Conservation (phyloP, 176 grass and related monocot genomes). For the Lolium multiflorum region DNA sequence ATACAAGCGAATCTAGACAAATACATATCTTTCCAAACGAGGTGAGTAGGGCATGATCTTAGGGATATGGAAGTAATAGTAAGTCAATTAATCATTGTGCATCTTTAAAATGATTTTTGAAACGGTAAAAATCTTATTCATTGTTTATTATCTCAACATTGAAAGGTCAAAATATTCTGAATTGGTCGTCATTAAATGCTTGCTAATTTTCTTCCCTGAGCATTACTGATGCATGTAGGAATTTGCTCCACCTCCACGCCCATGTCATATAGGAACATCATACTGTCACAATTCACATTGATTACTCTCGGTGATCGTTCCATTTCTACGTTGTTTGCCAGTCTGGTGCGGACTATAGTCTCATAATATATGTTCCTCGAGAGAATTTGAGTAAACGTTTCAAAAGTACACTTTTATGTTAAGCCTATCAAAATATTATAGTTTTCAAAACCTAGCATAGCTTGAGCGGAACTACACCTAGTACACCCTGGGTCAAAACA, state of each 20-base stretch:
- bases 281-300: neutral
- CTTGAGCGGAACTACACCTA: too few relatives aligned
- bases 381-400: too few relatives aligned
- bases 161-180: neutral
- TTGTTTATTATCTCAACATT: too few relatives aligned
- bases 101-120: neutral
- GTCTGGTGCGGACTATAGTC: neutral
- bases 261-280: neutral
- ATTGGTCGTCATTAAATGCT: neutral
- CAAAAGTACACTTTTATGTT: too few relatives aligned
- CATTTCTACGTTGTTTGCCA: neutral
- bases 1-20: too few relatives aligned
- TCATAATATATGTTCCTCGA: neutral
- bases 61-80: neutral
- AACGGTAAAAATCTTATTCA: neutral
- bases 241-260: neutral
- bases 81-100: neutral
- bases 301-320: neutral
- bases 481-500: too few relatives aligned
- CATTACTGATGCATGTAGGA: slow-evolving; percentile 14
- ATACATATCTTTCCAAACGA: too few relatives aligned
- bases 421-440: too few relatives aligned
- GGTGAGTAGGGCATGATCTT: neutral
- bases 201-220: slow-evolving; percentile 8
- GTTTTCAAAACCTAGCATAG: too few relatives aligned